These are phyloP conservation scores for Ustilago sp. DNA, from an alignment of 1,284 basidiomycete species.

Conservation along the genomic window DNA sequence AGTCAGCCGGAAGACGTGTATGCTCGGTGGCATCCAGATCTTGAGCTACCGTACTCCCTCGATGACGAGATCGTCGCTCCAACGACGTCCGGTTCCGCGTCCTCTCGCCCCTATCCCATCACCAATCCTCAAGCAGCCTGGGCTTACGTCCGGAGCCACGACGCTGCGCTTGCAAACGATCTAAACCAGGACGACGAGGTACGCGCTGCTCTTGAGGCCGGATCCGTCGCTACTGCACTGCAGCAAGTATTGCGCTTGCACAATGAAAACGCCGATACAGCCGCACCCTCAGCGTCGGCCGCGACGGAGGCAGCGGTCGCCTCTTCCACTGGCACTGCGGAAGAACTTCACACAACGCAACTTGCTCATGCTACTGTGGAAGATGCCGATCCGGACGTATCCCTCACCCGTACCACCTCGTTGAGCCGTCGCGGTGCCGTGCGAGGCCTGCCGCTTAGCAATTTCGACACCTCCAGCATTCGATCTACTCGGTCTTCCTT, in stretches of 20 bases:
- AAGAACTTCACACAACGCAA: background rate
- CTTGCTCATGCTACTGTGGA: background rate
- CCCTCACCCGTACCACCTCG: constrained; percentile 30
- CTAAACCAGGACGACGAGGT: constrained; percentile 30
- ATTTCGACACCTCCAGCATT: constrained; percentile 33
- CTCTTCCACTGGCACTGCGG: background rate
- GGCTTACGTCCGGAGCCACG: constrained; percentile 27
- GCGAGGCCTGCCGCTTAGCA: constrained; percentile 23
- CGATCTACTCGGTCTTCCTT: constrained; percentile 31
- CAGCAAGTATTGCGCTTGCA: constrained; percentile 6
- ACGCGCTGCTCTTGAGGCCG: constrained; percentile 17
- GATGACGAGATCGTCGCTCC: constrained; percentile 34
- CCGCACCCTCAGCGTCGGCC: background rate
- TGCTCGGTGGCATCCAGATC: constrained; percentile 35
- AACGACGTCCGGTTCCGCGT: constrained; percentile 1
- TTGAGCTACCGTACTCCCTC: constrained; percentile 34
- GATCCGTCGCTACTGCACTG: constrained; percentile 15
- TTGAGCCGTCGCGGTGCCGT: constrained; percentile 44
- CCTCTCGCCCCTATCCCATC: constrained; percentile 34
- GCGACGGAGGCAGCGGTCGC: background rate
- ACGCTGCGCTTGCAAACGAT: constrained; percentile 6
- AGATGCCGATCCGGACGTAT: constrained; percentile 33
- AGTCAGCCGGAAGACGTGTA: constrained; percentile 19
- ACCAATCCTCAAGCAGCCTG: constrained; percentile 22
- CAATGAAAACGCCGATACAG: background rate